phyloP scores from a whole-genome alignment of 2,329 filamentous ascomycete genomes.

The Plectosphaerella cucumerina region DNA sequence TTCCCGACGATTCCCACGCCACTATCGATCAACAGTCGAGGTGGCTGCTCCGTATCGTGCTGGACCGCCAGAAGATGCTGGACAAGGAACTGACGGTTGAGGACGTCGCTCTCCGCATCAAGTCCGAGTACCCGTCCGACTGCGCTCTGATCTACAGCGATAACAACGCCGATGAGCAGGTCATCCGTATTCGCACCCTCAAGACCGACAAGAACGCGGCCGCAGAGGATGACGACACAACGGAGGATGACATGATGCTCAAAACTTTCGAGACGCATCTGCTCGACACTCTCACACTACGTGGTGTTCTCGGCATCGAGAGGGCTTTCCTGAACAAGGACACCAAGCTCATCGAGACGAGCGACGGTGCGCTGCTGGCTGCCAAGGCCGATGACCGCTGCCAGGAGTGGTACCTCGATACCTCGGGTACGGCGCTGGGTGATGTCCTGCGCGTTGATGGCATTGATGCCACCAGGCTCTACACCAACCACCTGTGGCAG shows the following conservation, averaged over 20 bases:
- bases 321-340: conserved; percentile 91
- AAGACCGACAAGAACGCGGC: conserved; percentile 65
- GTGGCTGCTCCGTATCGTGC: conserved; percentile 85
- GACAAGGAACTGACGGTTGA: conserved; percentile 91
- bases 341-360: conserved; percentile 59
- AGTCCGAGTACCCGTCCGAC: conserved; percentile 79
- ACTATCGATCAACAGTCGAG: conserved; percentile 74
- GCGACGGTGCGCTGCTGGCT: conserved; percentile 69
- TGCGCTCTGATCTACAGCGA: conserved; percentile 95
- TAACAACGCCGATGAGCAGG: conserved; percentile 93
- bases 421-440: conserved; percentile 81
- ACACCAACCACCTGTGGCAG: conserved; percentile 94
- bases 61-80: conserved; percentile 90
- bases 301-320: conserved; percentile 84
- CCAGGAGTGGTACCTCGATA: conserved; percentile 94
- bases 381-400: conserved; percentile 71
- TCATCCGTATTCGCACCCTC: conserved; percentile 87
- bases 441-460: conserved; percentile 83
- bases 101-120: conserved; percentile 86
- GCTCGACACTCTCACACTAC: conserved; percentile 83
- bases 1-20: conserved; percentile 70
- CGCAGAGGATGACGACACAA: conserved; percentile 59
- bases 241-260: conserved; percentile 87
- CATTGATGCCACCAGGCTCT: conserved; percentile 80
- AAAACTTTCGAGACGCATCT: conserved; percentile 90